Percentiles rank a stretch among this genome's conserved stretches.
These are phyloP conservation scores for Wickerhamiella brachini DNA, from an alignment of 805 yeast genomes.

Conservation along the genomic window DNA sequence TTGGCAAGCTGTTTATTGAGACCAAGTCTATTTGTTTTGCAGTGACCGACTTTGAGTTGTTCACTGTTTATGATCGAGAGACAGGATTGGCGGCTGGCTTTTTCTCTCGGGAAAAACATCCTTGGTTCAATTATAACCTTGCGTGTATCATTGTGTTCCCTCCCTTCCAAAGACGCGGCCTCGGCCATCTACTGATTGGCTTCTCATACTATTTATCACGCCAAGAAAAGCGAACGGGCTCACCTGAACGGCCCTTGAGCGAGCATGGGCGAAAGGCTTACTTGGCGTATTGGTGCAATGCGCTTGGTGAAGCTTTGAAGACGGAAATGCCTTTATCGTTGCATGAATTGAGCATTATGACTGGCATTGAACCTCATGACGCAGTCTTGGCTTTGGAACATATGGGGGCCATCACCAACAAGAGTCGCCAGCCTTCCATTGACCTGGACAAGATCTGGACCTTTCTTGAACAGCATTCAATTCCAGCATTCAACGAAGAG, in stretches of 20 bases:
- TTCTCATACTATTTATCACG: slow-evolving; percentile 68
- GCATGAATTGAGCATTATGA: slow-evolving; percentile 16
- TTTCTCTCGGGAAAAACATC: slow-evolving; percentile 67
- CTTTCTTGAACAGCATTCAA: not conserved
- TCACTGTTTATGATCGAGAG: slow-evolving; percentile 29
- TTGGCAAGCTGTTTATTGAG: slow-evolving; percentile 79
- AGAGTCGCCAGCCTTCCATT: not conserved
- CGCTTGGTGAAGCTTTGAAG: slow-evolving; percentile 24
- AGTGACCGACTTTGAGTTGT: slow-evolving; percentile 69
- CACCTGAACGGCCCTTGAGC: slow-evolving; percentile 87
- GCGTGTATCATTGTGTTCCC: slow-evolving; percentile 90
- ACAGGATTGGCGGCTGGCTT: slow-evolving; percentile 60
- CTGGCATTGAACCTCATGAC: slow-evolving; percentile 26
- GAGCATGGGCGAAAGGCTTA: slow-evolving; percentile 68
- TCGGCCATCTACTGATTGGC: slow-evolving; percentile 72
- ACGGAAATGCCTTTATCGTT: slow-evolving; percentile 12
- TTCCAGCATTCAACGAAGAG: slow-evolving; percentile 1
- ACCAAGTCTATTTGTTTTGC: slow-evolving; percentile 79
- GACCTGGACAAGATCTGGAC: slow-evolving; percentile 1
- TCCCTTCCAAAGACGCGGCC: slow-evolving; percentile 65
- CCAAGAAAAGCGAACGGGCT: slow-evolving; percentile 50
- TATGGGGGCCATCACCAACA: slow-evolving; percentile 18
- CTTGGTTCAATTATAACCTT: slow-evolving; percentile 66
- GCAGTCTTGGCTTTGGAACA: slow-evolving; percentile 20
- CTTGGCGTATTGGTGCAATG: slow-evolving; percentile 58